A percentile compares a stretch with the other conserved stretches of the same genome.
These are phyloP conservation scores for Thecaphora thlaspeos DNA, from an alignment of 1,284 basidiomycete species.

Conservation along the genomic window DNA sequence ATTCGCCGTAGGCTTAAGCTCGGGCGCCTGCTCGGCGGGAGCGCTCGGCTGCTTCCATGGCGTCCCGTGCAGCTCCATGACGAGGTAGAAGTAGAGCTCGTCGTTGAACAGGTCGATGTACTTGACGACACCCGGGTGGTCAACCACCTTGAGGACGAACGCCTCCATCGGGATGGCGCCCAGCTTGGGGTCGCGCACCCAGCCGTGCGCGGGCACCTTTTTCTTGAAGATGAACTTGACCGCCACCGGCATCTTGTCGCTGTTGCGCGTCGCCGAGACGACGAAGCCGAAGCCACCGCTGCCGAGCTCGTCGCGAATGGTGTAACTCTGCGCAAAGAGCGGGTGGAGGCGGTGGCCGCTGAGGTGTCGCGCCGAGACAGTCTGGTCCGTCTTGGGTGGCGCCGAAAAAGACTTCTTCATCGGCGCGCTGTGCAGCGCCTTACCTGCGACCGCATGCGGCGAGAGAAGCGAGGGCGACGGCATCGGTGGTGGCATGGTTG, in stretches of 20 bases:
- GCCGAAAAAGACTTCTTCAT: slow-evolving; percentile 56
- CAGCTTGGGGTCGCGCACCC: slow-evolving; percentile 66
- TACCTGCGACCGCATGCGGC: slow-evolving; percentile 19
- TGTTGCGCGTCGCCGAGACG: slow-evolving; percentile 53
- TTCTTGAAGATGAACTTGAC: slow-evolving; percentile 89
- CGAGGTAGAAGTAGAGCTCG: slow-evolving; percentile 77
- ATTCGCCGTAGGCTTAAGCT: slow-evolving; percentile 7
- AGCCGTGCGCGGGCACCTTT: slow-evolving; percentile 75
- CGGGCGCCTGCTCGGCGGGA: slow-evolving; percentile 3
- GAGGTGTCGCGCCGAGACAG: slow-evolving; percentile 40
- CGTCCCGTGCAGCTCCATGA: slow-evolving; percentile 86
- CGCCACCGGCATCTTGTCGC: slow-evolving; percentile 70
- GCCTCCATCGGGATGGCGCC: slow-evolving; percentile 73
- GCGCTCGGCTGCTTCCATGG: slow-evolving; percentile 66
- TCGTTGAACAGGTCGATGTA: slow-evolving; percentile 83
- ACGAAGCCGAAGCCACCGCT: slow-evolving; percentile 91
- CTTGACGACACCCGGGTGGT: slow-evolving; percentile 77
- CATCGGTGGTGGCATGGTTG: slow-evolving; percentile 1
- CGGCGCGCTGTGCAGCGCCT: slow-evolving; percentile 48
- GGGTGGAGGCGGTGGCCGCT: slow-evolving; percentile 65
- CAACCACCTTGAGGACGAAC: slow-evolving; percentile 71
- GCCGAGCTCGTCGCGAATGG: slow-evolving; percentile 72
- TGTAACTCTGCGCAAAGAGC: slow-evolving; percentile 69
- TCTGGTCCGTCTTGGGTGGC: slow-evolving; percentile 31
- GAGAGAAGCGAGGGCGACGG: slow-evolving; percentile 21